phyloP scores from a whole-genome alignment of 352 stramenopile species.

The Pilasporangium apinafurcum region DNA sequence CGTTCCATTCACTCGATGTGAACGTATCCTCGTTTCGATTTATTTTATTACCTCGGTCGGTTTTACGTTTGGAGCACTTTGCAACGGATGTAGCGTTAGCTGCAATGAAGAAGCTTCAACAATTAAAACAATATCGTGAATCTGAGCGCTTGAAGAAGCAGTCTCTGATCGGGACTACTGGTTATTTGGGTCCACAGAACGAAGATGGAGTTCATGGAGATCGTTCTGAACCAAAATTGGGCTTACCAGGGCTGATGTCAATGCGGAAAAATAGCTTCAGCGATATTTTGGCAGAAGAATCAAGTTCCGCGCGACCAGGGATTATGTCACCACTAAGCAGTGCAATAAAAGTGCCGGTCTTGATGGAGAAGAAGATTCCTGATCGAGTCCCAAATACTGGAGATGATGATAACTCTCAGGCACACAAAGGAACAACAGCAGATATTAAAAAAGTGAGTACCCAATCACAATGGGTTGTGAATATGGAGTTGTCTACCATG shows the following conservation, averaged over 20 bases:
- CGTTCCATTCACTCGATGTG: conserved; percentile 16
- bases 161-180: conserved; percentile 10
- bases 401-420: too few species aligned
- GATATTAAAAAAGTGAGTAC: conserved; percentile 8
- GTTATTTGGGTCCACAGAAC: conserved; percentile 18
- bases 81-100: conserved; percentile 40
- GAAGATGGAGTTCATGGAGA: too few species aligned
- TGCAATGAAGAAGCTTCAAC: conserved; percentile 25
- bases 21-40: conserved; percentile 36
- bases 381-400: too few species aligned
- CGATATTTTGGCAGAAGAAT: too few species aligned
- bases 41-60: conserved; percentile 38
- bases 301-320: too few species aligned
- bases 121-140: conserved; percentile 34
- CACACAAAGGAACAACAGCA: too few species aligned
- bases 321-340: too few species aligned
- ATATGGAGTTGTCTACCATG: conserved; percentile 36
- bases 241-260: too few species aligned
- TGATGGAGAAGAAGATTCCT: too few species aligned
- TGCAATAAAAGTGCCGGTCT: too few species aligned
- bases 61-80: conserved; percentile 55
- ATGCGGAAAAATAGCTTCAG: too few species aligned
- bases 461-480: conserved; percentile 30
- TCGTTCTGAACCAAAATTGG: too few species aligned
- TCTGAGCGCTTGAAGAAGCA: conserved; percentile 19